phyloP scores from a whole-genome alignment of 495 filamentous ascomycete species.

The Tetracladium marchalianum region DNA sequence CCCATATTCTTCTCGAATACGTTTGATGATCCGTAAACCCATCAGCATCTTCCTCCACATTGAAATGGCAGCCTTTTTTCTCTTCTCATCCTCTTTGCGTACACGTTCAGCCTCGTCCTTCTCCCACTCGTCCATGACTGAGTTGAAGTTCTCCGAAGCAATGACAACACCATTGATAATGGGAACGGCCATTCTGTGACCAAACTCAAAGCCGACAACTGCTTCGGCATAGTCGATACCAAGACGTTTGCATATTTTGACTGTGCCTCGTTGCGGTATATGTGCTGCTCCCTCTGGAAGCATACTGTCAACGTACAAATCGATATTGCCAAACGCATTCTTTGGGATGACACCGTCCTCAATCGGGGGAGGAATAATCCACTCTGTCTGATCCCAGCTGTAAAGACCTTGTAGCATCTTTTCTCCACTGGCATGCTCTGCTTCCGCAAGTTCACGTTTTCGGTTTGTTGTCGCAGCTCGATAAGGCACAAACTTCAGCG shows the following conservation, averaged over 20 bases:
- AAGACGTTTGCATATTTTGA: conserved; percentile 70
- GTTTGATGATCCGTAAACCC: conserved; percentile 71
- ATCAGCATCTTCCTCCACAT: conserved; percentile 83
- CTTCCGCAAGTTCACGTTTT: conserved; percentile 83
- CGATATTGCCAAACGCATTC: conserved; percentile 94
- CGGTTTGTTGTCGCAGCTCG: conserved; percentile 82
- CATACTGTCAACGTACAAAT: conserved; percentile 91
- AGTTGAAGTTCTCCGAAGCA: conserved; percentile 64
- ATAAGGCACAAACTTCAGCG: conserved; percentile 80
- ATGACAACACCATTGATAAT: conserved; percentile 86
- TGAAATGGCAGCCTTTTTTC: conserved; percentile 59
- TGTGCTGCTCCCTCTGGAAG: conserved; percentile 79
- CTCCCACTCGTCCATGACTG: conserved; percentile 71
- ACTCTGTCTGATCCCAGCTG: conserved; percentile 77
- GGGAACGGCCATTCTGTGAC: conserved; percentile 82
- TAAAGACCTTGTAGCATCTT: conserved; percentile 84
- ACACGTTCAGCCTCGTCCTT: conserved; percentile 71
- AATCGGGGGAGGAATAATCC: conserved; percentile 82
- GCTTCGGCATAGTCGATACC: conserved; percentile 89
- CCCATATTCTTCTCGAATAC: conserved; percentile 73
- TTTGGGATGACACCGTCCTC: conserved; percentile 79
- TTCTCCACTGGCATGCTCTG: conserved; percentile 62
- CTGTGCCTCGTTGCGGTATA: conserved; percentile 65
- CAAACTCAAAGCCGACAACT: conserved; percentile 95
- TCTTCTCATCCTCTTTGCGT: conserved; percentile 73